phyloP scores from a whole-genome alignment of 768 basidiomycete genomes.

The Mycena filopes region DNA sequence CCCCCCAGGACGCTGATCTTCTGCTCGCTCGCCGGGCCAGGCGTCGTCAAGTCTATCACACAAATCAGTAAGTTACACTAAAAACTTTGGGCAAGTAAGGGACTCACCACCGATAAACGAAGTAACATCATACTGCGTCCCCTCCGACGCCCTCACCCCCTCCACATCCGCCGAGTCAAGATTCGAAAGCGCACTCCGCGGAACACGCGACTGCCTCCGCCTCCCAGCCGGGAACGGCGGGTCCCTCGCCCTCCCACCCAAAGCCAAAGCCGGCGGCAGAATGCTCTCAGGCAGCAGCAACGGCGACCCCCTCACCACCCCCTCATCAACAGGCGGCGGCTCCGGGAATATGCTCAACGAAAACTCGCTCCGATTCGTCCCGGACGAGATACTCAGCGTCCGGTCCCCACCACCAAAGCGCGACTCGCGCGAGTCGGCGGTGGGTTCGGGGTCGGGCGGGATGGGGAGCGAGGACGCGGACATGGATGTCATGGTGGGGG shows the following conservation, averaged over 20 bases:
- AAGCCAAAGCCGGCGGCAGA: too few species aligned
- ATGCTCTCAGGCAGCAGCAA: conserved; percentile 8
- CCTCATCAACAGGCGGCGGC: conserved; percentile 61
- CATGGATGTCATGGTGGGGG: conserved; percentile 35
- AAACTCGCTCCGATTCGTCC: conserved; percentile 60
- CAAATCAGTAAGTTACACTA: not conserved
- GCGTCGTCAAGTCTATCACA: conserved; percentile 37
- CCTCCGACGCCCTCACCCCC: conserved; percentile 50
- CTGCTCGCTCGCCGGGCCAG: conserved; percentile 26
- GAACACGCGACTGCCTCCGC: conserved; percentile 26
- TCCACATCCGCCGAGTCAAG: conserved; percentile 29
- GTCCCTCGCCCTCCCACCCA: not conserved
- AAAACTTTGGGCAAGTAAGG: too few species aligned
- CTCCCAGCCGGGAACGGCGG: conserved; percentile 10
- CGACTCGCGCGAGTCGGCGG: not conserved
- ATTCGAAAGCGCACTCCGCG: conserved; percentile 22
- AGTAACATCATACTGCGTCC: conserved; percentile 75
- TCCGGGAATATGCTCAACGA: conserved; percentile 78
- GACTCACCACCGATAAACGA: conserved; percentile 71
- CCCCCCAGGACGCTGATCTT: conserved; percentile 16
- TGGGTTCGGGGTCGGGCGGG: conserved; percentile 6
- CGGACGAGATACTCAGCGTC: conserved; percentile 25
- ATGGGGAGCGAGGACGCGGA: not conserved
- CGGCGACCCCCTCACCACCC: too few species aligned
- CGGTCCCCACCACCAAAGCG: too few species aligned